Base-by-base conservation (phyloP, 352 stramenopile genomes). In the Phytophthora vignae region DNA sequence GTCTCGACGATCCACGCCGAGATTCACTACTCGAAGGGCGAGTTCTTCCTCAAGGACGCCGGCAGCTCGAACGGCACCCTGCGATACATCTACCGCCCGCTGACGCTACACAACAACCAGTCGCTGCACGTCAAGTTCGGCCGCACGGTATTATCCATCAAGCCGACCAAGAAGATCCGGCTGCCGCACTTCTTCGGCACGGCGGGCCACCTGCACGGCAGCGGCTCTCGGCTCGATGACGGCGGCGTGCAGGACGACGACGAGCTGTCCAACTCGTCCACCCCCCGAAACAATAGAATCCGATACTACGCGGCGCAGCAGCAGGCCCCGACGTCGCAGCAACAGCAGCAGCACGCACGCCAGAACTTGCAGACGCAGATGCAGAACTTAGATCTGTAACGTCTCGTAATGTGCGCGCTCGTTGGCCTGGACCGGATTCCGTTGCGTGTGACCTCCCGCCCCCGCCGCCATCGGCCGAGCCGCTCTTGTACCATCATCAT, bases 41-140 rank as follows among this genome's bases (percentile, higher is more conserved):
- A 99, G 81, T 99, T 98, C 55, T 90, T 98, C 69, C 90, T 99
- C 46, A 98, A 97, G 54, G 96, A 99, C 76, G 96, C 93, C 0
- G 93, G 93, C 14, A 98, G 90, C 33, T 98, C 94, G 2, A 99
- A 99, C 73, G 96, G 96, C 57, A 98, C 92, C 42, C 84, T 98
- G 78, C 83, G 97, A 29, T 98, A 98, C 83, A 90, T 99, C n/a
- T 95, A 97, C 65, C 84, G 91, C 17, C 94, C 96, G 6, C 82
- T 99, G 46, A 95, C 96, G 63, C 80, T 99, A 14, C 85, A 94
- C 65, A 94, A 93, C 82, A 95, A 94, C 72, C 87, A 95, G 76
- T 93, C 88, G 46, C 76, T 96, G 15, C 88, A 95, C 63, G 84
- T 97, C 55, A 94, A 96, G 82, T 95, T 96, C 69, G 90, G 86